Percentiles rank a stretch among this genome's conserved stretches.
phyloP scores from a whole-genome alignment of 495 filamentous ascomycete genomes.

The Cercophora scortea region DNA sequence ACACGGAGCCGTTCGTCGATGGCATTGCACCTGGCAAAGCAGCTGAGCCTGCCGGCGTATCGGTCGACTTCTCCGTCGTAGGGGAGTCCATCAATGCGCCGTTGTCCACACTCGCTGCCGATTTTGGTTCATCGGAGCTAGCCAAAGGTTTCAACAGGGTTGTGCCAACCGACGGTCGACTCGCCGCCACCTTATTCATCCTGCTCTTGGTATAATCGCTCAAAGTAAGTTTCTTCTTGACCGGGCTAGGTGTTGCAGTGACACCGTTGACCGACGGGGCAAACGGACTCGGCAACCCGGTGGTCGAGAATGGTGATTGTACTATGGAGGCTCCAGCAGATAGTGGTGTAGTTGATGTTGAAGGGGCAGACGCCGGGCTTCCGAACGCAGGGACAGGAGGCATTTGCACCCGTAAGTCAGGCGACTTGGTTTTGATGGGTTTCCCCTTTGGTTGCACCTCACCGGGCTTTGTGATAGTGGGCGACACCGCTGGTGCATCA shows the following conservation, averaged over 20 bases:
- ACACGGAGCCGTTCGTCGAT: constrained; percentile 11
- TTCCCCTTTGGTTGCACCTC: neutral
- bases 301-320: constrained; percentile 45
- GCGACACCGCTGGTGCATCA: constrained; percentile 13
- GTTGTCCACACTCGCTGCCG: constrained; percentile 24
- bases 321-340: constrained; percentile 34
- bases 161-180: constrained; percentile 26
- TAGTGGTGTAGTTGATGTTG: constrained; percentile 32
- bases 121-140: constrained; percentile 33
- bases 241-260: constrained; percentile 48
- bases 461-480: constrained; percentile 5
- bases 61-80: constrained; percentile 21
- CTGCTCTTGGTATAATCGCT: constrained; percentile 59
- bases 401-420: constrained; percentile 44
- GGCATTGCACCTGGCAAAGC: neutral
- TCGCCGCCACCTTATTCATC: constrained; percentile 37
- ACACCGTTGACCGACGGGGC: constrained; percentile 35
- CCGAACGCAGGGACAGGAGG: constrained; percentile 38
- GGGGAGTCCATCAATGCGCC: constrained; percentile 23
- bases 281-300: constrained; percentile 30
- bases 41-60: constrained; percentile 7
- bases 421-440: constrained; percentile 26
- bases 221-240: constrained; percentile 66
- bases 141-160: constrained; percentile 25
- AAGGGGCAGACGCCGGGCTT: constrained; percentile 16